Percentiles rank a stretch among this genome's conserved stretches.
These are phyloP conservation scores for Exophiala mesophila DNA, from an alignment of 2,329 filamentous ascomycete genomes.

Conservation along the genomic window DNA sequence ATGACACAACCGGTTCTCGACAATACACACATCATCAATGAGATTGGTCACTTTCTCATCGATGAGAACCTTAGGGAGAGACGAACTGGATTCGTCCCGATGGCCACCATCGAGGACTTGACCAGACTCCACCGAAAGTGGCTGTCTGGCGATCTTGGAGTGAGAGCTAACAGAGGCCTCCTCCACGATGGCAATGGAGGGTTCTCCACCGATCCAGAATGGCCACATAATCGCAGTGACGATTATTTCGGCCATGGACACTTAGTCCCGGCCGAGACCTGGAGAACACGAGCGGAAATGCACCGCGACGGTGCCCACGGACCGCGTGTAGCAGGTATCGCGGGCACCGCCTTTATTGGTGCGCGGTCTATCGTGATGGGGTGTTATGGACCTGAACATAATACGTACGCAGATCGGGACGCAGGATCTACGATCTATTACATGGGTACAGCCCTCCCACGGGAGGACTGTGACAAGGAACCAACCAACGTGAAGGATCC, in stretches of 20 bases:
- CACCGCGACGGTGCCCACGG: slow-evolving; percentile 29
- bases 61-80: slow-evolving; percentile 2
- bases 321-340: slow-evolving; percentile 39
- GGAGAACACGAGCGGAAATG: slow-evolving; percentile 23
- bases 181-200: neutral
- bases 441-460: slow-evolving; percentile 42
- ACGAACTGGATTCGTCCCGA: slow-evolving; percentile 6
- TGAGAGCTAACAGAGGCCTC: slow-evolving; percentile 16
- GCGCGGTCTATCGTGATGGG: slow-evolving; percentile 54
- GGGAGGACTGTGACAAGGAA: slow-evolving; percentile 28
- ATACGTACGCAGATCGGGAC: slow-evolving; percentile 47
- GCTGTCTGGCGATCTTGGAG: slow-evolving; percentile 17
- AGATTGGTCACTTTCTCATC: slow-evolving; percentile 14
- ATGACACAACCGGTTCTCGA: no score
- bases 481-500: slow-evolving; percentile 20
- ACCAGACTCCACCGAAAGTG: slow-evolving; percentile 18
- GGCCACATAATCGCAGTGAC: slow-evolving; percentile 2
- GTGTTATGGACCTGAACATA: slow-evolving; percentile 25
- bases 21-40: slow-evolving; percentile 4
- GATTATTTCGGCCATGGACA: slow-evolving; percentile 22
- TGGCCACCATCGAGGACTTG: slow-evolving; percentile 20
- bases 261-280: slow-evolving; percentile 29
- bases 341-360: slow-evolving; percentile 41
- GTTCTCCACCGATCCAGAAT: slow-evolving; percentile 6
- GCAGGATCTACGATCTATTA: slow-evolving; percentile 48